Conservation (phyloP, 1,284 basidiomycete species). For the Moniliophthora roreri region DNA sequence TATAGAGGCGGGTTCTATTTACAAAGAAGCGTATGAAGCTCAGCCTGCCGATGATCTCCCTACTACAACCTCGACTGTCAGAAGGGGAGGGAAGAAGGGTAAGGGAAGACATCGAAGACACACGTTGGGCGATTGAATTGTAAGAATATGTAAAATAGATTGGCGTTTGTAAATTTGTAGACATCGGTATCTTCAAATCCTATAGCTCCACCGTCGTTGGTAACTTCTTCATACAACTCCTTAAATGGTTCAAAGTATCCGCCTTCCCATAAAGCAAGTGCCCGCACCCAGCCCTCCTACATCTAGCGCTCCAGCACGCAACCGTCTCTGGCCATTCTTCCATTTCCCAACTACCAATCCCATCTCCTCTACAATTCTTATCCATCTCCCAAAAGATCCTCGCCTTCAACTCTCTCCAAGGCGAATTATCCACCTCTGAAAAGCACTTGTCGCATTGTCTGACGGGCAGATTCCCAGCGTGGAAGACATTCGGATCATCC, state of each 20-base stretch:
- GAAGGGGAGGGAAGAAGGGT: no score
- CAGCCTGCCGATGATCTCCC: no score
- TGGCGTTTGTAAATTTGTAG: no score
- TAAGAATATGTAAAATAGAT: no score
- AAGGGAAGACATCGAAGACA: no score
- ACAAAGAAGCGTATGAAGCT: no score
- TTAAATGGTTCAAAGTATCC: conserved; percentile 9
- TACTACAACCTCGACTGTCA: no score
- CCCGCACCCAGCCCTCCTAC: conserved; percentile 1
- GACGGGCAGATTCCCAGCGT: conserved; percentile 25
- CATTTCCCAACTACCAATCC: conserved; percentile 11
- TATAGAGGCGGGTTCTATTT: no score
- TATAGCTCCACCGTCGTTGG: conserved; percentile 6
- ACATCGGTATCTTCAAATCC: no score
- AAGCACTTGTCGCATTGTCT: conserved; percentile 1
- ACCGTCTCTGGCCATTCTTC: conserved; percentile 14
- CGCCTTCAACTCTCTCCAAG: conserved; percentile 36
- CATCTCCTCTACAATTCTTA: conserved; percentile 5
- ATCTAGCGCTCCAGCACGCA: conserved; percentile 10
- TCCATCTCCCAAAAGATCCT: conserved; percentile 39
- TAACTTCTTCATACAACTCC: conserved; percentile 5
- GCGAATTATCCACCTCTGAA: conserved; percentile 26
- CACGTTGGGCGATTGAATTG: no score
- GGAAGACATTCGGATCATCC: conserved; percentile 28
- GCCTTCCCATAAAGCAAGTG: conserved; percentile 8